Evolutionary conservation across 2,329 filamentous ascomycete genomes (phyloP), one percentile per base, ranked within the genome.

Genomic region (Phyllosticta paracitricarpa): DNA sequence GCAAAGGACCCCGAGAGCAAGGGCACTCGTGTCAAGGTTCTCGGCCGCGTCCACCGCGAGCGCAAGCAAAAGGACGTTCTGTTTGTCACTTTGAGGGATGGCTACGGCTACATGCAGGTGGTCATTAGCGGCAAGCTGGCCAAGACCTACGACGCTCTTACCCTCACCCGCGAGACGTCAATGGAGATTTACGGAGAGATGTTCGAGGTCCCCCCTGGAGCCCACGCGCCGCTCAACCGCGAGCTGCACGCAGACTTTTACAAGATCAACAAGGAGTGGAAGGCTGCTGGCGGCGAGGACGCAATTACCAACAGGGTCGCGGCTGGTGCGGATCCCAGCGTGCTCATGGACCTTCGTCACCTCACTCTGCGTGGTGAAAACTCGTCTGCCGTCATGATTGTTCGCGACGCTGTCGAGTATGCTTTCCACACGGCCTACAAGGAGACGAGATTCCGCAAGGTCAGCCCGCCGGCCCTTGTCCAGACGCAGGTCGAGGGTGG

Each of bases 401-500:
- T 97, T 64, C 89, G 92, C 64, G 88, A 89, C 62, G 85, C 87
- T 25, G 84, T 93, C 59, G 86, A 96, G 73, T 84, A 83, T 66
- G 89, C 91, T 12, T 97, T 97, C 79, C 82, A 87, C 73, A 81
- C 85, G 70, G 82, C 85, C 48, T 96, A 91, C 79, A 84, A 88
- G 70, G 89, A 94, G 72, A 78, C 87, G 68, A 82, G 85, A 65
- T 82, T 93, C 74, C 82, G 87, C 70, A 92, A 96, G 77, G 91
- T 96, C 65, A 88, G 87, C 56, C 92, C 92, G 12, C 92, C 92
- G 1, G 91, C 91, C 33, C 87, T 96, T 75, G 94, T 96, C 63
- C 94, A 95, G 79, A 97, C 93, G 19, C 89, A 97, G 78, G 89
- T 96, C 71, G 92, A 97, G 77, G 92, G 92, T 66, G 92, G 92